Evolutionary conservation across 495 filamentous ascomycete genomes (phyloP).

Genomic region (Neurospora tetraspora): DNA sequence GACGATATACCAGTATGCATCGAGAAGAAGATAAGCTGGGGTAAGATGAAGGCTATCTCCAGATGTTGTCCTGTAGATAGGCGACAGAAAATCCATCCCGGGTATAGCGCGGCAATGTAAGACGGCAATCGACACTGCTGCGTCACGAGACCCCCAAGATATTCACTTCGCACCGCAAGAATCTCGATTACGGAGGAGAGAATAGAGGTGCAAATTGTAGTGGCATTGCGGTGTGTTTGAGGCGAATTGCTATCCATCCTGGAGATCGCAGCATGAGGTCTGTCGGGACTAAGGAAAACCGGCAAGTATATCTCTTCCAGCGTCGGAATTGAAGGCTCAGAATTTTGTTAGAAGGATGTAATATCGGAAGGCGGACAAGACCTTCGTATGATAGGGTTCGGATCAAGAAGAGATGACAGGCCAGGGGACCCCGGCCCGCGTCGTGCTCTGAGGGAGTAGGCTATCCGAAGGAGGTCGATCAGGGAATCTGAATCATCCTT

Average conservation of each 20-base stretch:
- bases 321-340: not conserved
- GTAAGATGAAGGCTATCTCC: not conserved
- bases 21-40: not conserved
- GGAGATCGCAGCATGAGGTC: not conserved
- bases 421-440: not conserved
- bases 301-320: not conserved
- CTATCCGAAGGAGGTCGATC: not conserved
- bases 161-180: not conserved
- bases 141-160: not conserved
- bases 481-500: not conserved
- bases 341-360: not conserved
- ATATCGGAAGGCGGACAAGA: not conserved
- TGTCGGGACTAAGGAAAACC: not conserved
- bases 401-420: not conserved
- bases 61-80: not conserved
- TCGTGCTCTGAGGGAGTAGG: not conserved
- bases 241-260: not conserved
- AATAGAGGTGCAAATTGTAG: not conserved
- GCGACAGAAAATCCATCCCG: not conserved
- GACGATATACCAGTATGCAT: not conserved
- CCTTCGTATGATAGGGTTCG: not conserved
- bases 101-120: not conserved
- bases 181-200: not conserved
- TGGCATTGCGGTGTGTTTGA: not conserved
- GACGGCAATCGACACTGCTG: not conserved